Base-by-base conservation (phyloP, 805 yeast species). In the Monosporozyma servazzii region DNA sequence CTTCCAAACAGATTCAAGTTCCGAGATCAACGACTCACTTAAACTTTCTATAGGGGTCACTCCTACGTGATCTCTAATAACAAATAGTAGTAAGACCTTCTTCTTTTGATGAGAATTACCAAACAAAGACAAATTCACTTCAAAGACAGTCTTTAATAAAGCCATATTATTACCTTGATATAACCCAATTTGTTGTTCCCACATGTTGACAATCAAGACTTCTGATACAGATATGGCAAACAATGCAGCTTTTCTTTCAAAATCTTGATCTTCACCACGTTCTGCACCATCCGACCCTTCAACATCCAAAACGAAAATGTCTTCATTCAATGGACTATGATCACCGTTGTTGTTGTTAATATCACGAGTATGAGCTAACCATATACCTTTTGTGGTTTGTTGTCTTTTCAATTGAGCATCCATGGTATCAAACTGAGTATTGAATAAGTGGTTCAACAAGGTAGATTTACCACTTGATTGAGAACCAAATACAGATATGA, bases 161-260 rank as follows among this genome's bases (percentile, higher is more conserved):
- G 93, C 98, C 96, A 93, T 86, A 63, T 93, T 93, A 23, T 97
- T 97, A 49, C 99, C 99, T 67, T 91, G 97, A 64, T 93, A 93
- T 43, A 93, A 75, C 9, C 99, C 99, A 51, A 93, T 89, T 69
- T 93, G 99, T 59, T 88, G 86, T 67, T 93, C 99, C 97, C 98
- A 93, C 63, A 91, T 80, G 67, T 93, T 93, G 43, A 93, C 85
- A 54, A 93, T 88, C 59, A 93, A 74, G 5, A 90, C 82, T 63
- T 93, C 98, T 15, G 93, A 82, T 0, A 96, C 90, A 10, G 97
- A 80, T 54, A 93, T 73, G 0, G 99, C 98, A 73, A 93, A 93
- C 43, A 93, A 72, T 0, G 98, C 98, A 1, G 96, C 90, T 60
- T 93, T 93, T 52, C 99, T 79, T 69, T 93, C 99, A 67, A 93